Evolutionary conservation across 148 eudicot species (phyloP), one percentile per base, ranked within the genome.

Genomic region (Salicornia ramosissima): DNA sequence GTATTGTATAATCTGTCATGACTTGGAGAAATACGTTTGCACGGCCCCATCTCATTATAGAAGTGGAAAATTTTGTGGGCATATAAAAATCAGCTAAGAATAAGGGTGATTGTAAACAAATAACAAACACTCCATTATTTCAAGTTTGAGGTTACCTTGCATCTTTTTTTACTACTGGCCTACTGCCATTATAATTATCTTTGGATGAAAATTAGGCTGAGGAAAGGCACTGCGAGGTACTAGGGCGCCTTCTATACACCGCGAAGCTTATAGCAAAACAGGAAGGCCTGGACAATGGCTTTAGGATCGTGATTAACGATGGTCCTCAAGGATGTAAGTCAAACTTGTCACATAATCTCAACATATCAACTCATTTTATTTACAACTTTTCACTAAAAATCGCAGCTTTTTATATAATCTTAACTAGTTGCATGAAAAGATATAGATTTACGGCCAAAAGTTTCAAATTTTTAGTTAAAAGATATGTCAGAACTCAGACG

Each of bases 241-340:
- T 91, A 52, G 97, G 97, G 58, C 84, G 73, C 21, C 88, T 91
- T 80, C 83, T 88, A 25, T 89, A 91, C 86, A 81, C 92, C 25
- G 95, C 97, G 24, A 91, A 89, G 77, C 83, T 87, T 21, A 78
- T 91, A 29, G 95, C 97, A 40, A 87, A 89, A 70, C 95, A 91
- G 72, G 97, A 91, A 84, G 90, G 89, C 53, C 95, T 91, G n/a
- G 90, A 85, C 10, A 86, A 91, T 69, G 97, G 97, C 39, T 91
- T 52, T 73, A 84, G 97, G 78, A 50, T 89, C 72, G 97, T 91
- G 77, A 91, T 91, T 71, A 91, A 91, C 52, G 97, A 91, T 55
- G 97, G 97, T 25, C 92, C 95, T 34, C 76, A 67, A 28, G 97
- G 95, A 85, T 84, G 97, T 91, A 68, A 75, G 95, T 53, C 12